A percentile compares a stretch with the other conserved stretches of the same genome.
Conservation (phyloP, 768 basidiomycete genomes). For the Gautieria morchelliformis region DNA sequence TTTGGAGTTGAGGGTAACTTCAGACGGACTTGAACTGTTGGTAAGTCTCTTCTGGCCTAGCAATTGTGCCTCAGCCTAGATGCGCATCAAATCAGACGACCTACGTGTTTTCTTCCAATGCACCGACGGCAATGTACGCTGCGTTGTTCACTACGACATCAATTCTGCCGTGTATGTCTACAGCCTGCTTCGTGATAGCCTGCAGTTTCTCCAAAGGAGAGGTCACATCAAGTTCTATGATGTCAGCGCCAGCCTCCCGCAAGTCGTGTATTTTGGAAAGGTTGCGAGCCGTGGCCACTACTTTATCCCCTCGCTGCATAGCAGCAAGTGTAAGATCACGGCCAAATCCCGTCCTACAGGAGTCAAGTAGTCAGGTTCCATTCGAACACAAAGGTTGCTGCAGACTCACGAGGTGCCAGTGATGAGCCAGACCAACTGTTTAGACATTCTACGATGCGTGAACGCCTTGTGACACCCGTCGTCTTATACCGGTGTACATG, state of each 20-base stretch:
- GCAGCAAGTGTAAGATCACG: conserved; percentile 23
- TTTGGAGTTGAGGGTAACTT: neutral
- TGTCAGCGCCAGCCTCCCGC: conserved; percentile 28
- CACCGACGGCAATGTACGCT: conserved; percentile 25
- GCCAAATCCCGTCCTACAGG: conserved; percentile 25
- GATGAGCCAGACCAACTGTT: conserved; percentile 11
- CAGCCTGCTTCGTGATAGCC: neutral
- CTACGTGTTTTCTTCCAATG: conserved; percentile 22
- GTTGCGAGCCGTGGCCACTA: conserved; percentile 26
- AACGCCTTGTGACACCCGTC: neutral
- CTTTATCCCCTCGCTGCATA: conserved; percentile 22
- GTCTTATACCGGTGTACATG: neutral
- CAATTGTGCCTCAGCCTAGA: neutral
- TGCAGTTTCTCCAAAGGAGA: conserved; percentile 20
- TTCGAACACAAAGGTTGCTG: neutral
- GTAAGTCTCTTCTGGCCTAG: conserved; percentile 20
- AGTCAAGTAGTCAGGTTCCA: neutral
- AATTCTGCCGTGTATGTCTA: conserved; percentile 24
- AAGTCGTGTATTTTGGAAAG: conserved; percentile 25
- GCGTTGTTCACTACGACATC: conserved; percentile 42
- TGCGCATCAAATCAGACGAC: neutral
- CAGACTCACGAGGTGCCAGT: conserved; percentile 21
- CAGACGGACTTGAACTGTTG: conserved; percentile 19
- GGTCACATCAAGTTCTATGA: conserved; percentile 27
- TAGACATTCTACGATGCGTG: neutral